Base-by-base conservation (phyloP, 2,329 filamentous ascomycete species). In the Diaporthe sp. region DNA sequence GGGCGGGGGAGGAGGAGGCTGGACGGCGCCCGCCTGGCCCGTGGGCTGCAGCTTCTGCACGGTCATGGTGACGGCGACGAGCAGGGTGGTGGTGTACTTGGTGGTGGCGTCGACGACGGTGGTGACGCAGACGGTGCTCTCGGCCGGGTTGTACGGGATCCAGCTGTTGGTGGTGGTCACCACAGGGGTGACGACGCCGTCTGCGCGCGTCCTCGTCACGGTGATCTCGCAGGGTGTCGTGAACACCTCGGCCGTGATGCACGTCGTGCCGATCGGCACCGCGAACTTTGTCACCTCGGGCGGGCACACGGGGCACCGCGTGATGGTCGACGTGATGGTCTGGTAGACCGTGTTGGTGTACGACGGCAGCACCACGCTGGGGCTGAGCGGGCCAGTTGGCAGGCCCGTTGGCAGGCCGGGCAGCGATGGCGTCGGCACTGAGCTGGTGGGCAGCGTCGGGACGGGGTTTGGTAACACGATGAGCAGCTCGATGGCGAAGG, bases 311-410 rank as follows among this genome's bases (percentile, higher is more conserved):
- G 72, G 75, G 57, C 72, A 74, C 31, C 62, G 44, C 53, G 71
- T 74, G 51, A 42, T 70, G 53, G 46, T 61, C 15, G 61, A 62
- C n/a, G 71, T 76, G 7, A 70, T n/a, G 9, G 62, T 73, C 46
- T 67, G 22, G 71, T 74, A 76, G 72, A 76, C 53, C 7, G 75
- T 76, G 37, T 61, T 61, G 44, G 72, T 76, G 44, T 74, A 74
- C 25, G 71, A 71, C 8, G 62, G 67, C 31, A 65, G 44, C 39
- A 46, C 49, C n/a, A n/a, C 57, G 42, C 44, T 31, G 44, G 71
- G 34, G 3, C 7, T 42, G 4, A 15, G 19, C n/a, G 25, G 13
- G 8, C 55, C 57, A 8, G 31, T n/a, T 31, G 42, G 46, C 31
- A n/a, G 6, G 25, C 55, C 57, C 13, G 31, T n/a, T 31, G 42